These are phyloP conservation scores for Arabis alpina DNA, from an alignment of 345 rosid genomes.

Conservation along the genomic window DNA sequence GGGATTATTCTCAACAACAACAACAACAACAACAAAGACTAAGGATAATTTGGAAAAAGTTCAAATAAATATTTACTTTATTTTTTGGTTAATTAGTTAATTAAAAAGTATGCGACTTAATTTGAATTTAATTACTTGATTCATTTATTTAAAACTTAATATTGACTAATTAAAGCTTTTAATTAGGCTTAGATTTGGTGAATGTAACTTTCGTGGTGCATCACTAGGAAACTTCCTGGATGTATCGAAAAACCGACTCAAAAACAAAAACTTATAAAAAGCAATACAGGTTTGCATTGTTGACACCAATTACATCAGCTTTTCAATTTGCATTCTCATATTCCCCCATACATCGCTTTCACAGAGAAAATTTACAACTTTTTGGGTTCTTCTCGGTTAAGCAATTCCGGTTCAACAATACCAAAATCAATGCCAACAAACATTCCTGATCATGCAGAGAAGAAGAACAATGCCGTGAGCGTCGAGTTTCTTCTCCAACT, in stretches of 20 bases:
- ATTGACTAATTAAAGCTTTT: conserved; percentile 3
- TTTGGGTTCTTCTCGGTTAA: conserved; percentile 22
- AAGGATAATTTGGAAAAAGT: no score
- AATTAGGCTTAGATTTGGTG: conserved; percentile 17
- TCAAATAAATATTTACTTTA: no score
- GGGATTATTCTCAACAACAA: no score
- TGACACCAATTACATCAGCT: neutral
- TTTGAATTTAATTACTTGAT: neutral
- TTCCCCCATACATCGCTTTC: conserved; percentile 21
- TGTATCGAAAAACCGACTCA: conserved; percentile 8
- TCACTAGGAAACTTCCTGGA: conserved; percentile 33
- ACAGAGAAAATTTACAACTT: conserved; percentile 13
- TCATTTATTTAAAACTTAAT: neutral
- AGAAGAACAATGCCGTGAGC: conserved; percentile 17
- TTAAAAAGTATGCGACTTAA: neutral
- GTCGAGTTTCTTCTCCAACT: conserved; percentile 43
- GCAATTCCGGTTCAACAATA: neutral
- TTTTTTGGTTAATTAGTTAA: neutral
- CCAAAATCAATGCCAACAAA: conserved; percentile 31
- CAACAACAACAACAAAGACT: no score
- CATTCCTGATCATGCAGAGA: conserved; percentile 32
- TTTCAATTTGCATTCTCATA: conserved; percentile 3
- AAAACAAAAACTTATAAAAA: conserved; percentile 15
- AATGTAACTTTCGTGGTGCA: conserved; percentile 8
- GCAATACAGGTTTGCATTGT: neutral